A percentile compares a stretch with the other conserved stretches of the same genome.
These are phyloP conservation scores for Brasilioporus rufonigricans DNA, from an alignment of 768 basidiomycete species.

Conservation along the genomic window DNA sequence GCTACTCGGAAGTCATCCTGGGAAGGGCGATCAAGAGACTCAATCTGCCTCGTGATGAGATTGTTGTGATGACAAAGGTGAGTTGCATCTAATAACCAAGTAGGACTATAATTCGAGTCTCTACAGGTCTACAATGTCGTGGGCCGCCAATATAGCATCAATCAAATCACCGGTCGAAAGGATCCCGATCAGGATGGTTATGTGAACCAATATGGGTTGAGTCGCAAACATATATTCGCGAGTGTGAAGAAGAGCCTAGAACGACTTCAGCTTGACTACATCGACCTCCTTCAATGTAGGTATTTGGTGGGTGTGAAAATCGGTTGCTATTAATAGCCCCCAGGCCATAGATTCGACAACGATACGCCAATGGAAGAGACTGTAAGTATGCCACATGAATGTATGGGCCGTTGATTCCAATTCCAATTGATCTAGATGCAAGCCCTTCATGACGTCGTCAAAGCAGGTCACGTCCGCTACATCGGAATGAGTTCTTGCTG, in stretches of 20 bases:
- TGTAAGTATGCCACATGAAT: constrained; percentile 11
- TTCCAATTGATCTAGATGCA: constrained; percentile 34
- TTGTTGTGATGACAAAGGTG: constrained; percentile 79
- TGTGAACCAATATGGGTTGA: constrained; percentile 47
- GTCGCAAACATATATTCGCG: constrained; percentile 60
- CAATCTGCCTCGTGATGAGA: constrained; percentile 66
- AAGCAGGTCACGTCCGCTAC: constrained; percentile 47
- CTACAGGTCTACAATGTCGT: constrained; percentile 43
- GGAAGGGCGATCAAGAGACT: constrained; percentile 71
- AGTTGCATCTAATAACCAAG: not conserved
- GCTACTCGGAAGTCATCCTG: constrained; percentile 61
- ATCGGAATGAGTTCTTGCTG: constrained; percentile 44
- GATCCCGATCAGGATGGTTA: constrained; percentile 40
- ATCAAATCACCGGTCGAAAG: constrained; percentile 13
- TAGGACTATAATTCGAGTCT: not conserved
- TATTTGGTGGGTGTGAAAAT: not conserved
- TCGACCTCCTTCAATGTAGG: constrained; percentile 56
- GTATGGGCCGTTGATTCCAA: not conserved
- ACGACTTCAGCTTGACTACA: constrained; percentile 48
- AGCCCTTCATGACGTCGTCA: constrained; percentile 50
- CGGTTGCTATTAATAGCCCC: not conserved
- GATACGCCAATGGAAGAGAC: constrained; percentile 52
- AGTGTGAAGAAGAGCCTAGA: constrained; percentile 43
- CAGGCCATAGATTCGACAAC: constrained; percentile 48
- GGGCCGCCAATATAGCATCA: constrained; percentile 14